A percentile compares a stretch with the other conserved stretches of the same genome.
phyloP scores from a whole-genome alignment of 306 rosid genomes.

The Medicago lupulina region DNA sequence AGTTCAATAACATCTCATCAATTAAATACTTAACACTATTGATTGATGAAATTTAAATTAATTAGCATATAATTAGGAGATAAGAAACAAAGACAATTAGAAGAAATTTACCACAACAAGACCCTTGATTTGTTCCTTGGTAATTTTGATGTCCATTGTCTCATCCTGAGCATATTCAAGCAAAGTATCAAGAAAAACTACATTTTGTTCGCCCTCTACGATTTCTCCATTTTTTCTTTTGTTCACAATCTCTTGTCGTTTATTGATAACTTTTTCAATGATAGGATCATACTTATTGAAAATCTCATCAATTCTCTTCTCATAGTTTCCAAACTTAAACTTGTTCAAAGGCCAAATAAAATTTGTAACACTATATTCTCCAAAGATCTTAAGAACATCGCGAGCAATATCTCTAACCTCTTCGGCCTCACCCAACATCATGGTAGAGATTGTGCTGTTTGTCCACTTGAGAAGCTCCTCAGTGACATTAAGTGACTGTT shows the following conservation, averaged over 20 bases:
- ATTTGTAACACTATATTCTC: constrained; percentile 47
- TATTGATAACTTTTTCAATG: constrained; percentile 50
- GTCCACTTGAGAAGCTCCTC: constrained; percentile 52
- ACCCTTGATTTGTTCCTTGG: constrained; percentile 52
- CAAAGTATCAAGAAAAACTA: constrained; percentile 45
- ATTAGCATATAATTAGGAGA: no score
- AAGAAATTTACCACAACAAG: constrained; percentile 44
- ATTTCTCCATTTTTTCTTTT: constrained; percentile 37
- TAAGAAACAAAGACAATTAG: neutral
- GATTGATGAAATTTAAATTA: no score
- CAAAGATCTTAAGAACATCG: constrained; percentile 46
- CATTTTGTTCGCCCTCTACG: constrained; percentile 33
- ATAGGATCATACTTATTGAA: constrained; percentile 45
- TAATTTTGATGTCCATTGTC: constrained; percentile 47
- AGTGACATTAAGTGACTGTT: constrained; percentile 41
- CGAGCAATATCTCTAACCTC: constrained; percentile 45
- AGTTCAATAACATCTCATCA: no score
- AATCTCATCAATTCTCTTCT: constrained; percentile 45
- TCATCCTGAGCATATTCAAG: constrained; percentile 48
- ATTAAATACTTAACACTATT: no score
- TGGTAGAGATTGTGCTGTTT: constrained; percentile 43
- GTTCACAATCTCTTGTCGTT: constrained; percentile 39
- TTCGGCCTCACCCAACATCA: constrained; percentile 55
- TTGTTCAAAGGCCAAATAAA: constrained; percentile 49
- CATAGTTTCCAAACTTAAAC: constrained; percentile 43